Percentiles rank a stretch among this genome's conserved stretches.
phyloP scores from a whole-genome alignment of 768 basidiomycete species.

The Clavaria fumosa region DNA sequence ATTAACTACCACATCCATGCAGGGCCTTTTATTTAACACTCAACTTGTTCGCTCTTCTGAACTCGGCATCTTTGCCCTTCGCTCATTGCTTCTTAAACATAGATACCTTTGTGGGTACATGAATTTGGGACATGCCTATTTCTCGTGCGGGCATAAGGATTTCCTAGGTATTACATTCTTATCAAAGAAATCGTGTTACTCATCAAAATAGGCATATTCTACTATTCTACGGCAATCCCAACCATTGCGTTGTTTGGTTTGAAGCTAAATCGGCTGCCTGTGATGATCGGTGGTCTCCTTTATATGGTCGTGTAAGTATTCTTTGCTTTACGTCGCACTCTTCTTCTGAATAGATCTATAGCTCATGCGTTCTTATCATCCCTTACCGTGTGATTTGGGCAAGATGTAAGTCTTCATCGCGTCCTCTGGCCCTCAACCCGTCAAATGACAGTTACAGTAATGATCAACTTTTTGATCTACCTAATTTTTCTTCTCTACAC shows the following conservation, averaged over 20 bases:
- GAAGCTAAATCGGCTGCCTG: constrained; percentile 50
- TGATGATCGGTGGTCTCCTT: constrained; percentile 35
- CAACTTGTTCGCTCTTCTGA: no score
- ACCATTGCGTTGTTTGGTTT: constrained; percentile 62
- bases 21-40: constrained; percentile 25
- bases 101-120: constrained; percentile 32
- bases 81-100: constrained; percentile 5
- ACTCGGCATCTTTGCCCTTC: neutral
- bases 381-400: constrained; percentile 10
- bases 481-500: constrained; percentile 67
- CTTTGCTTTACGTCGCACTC: neutral
- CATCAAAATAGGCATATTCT: constrained; percentile 2
- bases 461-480: constrained; percentile 64
- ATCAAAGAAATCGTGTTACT: constrained; percentile 21
- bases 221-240: constrained; percentile 29
- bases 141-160: constrained; percentile 27
- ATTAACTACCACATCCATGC: constrained; percentile 44
- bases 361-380: constrained; percentile 7
- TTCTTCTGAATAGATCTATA: neutral
- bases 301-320: constrained; percentile 38
- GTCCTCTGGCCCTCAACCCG: neutral
- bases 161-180: constrained; percentile 36
- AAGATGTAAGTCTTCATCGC: constrained; percentile 8
- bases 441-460: constrained; percentile 22
- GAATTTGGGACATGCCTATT: constrained; percentile 11